These are phyloP conservation scores for Parasarocladium wereldwijsianum DNA, from an alignment of 2,329 filamentous ascomycete species.

Conservation along the genomic window DNA sequence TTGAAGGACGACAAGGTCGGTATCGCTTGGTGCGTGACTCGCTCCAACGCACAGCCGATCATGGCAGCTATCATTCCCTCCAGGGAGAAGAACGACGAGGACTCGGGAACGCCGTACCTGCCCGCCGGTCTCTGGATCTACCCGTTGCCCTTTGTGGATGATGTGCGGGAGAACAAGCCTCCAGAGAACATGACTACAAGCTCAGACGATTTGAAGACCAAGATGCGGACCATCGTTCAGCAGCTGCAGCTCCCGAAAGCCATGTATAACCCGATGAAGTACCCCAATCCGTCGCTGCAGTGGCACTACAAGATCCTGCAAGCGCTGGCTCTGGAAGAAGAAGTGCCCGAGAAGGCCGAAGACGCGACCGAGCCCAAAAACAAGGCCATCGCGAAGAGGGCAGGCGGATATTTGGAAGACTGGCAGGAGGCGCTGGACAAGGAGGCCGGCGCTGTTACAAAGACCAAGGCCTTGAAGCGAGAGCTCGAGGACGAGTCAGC, in stretches of 20 bases:
- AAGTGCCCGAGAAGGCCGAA: conserved; percentile 56
- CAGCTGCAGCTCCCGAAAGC: conserved; percentile 81
- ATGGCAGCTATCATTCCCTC: conserved; percentile 75
- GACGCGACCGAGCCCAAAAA: conserved; percentile 78
- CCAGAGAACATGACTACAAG: conserved; percentile 34
- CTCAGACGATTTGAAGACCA: conserved; percentile 59
- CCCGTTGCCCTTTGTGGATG: conserved; percentile 78
- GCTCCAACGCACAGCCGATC: conserved; percentile 63
- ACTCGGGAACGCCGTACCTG: conserved; percentile 51
- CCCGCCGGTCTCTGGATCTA: conserved; percentile 83
- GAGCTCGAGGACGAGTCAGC: conserved; percentile 30
- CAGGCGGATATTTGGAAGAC: conserved; percentile 61
- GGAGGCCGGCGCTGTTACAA: conserved; percentile 25
- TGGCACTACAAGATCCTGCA: conserved; percentile 97
- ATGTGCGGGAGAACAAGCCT: conserved; percentile 63
- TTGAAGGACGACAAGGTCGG: conserved; percentile 66
- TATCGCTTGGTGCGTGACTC: conserved; percentile 78
- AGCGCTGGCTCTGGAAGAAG: conserved; percentile 80
- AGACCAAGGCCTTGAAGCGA: conserved; percentile 32
- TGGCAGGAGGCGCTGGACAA: conserved; percentile 59
- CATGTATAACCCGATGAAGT: conserved; percentile 70
- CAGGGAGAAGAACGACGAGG: conserved; percentile 46
- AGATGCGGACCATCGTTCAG: conserved; percentile 70
- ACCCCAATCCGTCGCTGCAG: conserved; percentile 83
- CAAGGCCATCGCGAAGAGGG: conserved; percentile 78